Evolutionary conservation across 75 land plant genomes (phyloP).

Genomic region (Sequoiadendron giganteum): DNA sequence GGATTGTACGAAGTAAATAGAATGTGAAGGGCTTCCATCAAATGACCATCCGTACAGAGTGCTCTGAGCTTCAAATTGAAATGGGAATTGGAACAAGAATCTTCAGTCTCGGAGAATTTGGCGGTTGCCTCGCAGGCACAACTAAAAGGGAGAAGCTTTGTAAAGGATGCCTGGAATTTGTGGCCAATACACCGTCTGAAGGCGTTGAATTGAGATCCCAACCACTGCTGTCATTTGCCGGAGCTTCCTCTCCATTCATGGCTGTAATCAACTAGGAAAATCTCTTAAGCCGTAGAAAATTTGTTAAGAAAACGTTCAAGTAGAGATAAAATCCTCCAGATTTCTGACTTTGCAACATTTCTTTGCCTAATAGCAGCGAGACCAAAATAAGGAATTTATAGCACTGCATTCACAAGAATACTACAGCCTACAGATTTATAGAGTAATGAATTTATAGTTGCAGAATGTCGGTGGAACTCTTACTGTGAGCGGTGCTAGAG

Average conservation of each 20-base stretch:
- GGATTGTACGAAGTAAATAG: too few species aligned
- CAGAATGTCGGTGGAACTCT: too few species aligned
- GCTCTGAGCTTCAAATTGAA: too few species aligned
- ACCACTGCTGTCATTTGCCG: not conserved
- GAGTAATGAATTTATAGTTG: too few species aligned
- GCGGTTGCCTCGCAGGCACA: not conserved
- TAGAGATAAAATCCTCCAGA: not conserved
- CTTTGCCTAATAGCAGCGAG: too few species aligned
- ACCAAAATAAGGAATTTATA: too few species aligned
- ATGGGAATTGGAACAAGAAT: not conserved
- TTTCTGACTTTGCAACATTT: not conserved
- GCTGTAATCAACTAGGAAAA: not conserved
- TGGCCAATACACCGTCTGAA: not conserved
- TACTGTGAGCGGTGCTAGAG: too few species aligned
- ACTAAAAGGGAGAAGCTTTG: not conserved
- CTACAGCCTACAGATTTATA: too few species aligned
- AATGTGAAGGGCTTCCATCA: too few species aligned
- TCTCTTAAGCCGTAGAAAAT: not conserved
- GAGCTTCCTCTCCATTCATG: not conserved
- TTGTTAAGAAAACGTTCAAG: not conserved
- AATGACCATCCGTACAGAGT: too few species aligned
- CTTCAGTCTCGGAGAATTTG: not conserved
- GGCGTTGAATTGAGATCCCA: conserved; percentile 11
- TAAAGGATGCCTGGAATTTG: not conserved
- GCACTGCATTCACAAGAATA: too few species aligned